A percentile compares a stretch with the other conserved stretches of the same genome.
Conservation (phyloP, 2,329 filamentous ascomycete genomes). For the Cytospora leucostoma region DNA sequence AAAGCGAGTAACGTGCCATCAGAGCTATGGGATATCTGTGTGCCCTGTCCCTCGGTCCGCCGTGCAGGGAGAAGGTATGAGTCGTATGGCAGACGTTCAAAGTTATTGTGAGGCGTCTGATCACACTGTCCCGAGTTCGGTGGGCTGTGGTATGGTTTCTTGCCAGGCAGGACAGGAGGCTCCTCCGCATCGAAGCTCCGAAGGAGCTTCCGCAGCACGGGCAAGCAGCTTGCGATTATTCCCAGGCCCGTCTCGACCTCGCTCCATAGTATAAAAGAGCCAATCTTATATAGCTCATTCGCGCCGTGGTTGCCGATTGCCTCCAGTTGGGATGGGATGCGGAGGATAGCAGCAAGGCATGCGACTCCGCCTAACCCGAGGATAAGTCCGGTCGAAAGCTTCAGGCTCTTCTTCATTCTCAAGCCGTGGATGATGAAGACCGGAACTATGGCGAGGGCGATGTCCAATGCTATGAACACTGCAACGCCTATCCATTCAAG, state of each 20-base stretch:
- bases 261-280: constrained; percentile 3
- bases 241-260: constrained; percentile 6
- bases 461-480: constrained; percentile 1
- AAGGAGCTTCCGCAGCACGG: not conserved
- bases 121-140: not conserved
- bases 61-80: not conserved
- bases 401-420: constrained; percentile 9
- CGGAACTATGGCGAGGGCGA: not conserved
- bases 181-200: constrained; percentile 5
- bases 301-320: not conserved
- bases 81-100: not conserved
- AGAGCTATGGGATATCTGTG: not conserved
- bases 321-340: constrained; percentile 3
- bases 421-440: constrained; percentile 3
- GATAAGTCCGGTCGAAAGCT: not conserved
- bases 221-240: constrained; percentile 8
- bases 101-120: not conserved
- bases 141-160: not conserved
- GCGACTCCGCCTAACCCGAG: constrained; percentile 6
- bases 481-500: not conserved
- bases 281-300: not conserved
- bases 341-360: not conserved
- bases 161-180: not conserved
- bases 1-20: not conserved
- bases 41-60: not conserved